phyloP scores from a whole-genome alignment of 176 grass and related monocot genomes.

The Bolboschoenus planiculmis region DNA sequence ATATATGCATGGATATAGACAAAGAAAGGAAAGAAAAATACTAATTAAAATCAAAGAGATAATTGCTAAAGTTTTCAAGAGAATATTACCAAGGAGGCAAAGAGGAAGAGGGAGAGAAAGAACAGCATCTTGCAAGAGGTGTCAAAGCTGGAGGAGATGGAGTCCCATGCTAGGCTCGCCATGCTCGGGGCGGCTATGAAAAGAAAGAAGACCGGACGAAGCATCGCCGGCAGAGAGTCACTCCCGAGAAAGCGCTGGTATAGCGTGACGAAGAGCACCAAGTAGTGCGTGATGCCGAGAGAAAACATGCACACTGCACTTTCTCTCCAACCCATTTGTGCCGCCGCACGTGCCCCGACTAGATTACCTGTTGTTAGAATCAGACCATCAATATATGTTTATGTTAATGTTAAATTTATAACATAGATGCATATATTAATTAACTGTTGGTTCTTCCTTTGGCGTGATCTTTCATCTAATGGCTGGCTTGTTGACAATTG shows the following conservation, averaged over 20 bases:
- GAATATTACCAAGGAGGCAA: slow-evolving; percentile 59
- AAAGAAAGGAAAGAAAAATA: neutral
- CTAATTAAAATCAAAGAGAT: neutral
- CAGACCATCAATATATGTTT: neutral
- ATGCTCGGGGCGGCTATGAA: slow-evolving; percentile 87
- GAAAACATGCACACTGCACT: slow-evolving; percentile 75
- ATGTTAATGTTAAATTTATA: neutral
- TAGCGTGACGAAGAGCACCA: slow-evolving; percentile 82
- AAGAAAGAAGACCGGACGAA: slow-evolving; percentile 85
- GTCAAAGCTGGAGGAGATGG: slow-evolving; percentile 51
- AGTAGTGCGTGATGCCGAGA: slow-evolving; percentile 72
- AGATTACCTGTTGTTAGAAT: slow-evolving; percentile 36
- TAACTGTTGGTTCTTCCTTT: neutral
- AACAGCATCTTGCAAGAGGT: slow-evolving; percentile 88
- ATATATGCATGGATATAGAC: neutral
- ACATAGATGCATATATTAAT: neutral
- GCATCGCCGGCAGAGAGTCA: slow-evolving; percentile 66
- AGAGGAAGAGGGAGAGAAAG: slow-evolving; percentile 91
- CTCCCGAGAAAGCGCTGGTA: slow-evolving; percentile 75
- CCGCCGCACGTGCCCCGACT: slow-evolving; percentile 52
- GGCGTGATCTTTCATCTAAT: neutral
- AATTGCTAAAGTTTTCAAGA: neutral
- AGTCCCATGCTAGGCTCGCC: slow-evolving; percentile 67
- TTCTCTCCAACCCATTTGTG: slow-evolving; percentile 72
- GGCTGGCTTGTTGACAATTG: neutral